Evolutionary conservation across 139 green algal genomes (phyloP).

Genomic region (Dunaliella sp.): DNA sequence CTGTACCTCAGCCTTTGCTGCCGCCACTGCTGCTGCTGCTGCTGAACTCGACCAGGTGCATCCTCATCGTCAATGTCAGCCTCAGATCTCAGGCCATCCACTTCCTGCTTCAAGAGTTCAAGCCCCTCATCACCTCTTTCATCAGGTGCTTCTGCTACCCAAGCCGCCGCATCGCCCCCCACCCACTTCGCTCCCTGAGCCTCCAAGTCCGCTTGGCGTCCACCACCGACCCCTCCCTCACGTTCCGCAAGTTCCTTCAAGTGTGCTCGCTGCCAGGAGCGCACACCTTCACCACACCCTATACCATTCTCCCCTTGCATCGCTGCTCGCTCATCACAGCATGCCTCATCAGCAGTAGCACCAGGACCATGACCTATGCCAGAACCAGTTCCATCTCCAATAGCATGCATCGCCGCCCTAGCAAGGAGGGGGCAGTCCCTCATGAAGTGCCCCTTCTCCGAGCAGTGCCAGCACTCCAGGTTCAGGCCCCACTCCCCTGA

Average conservation of each 20-base stretch:
- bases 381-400: no score
- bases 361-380: no score
- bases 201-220: neutral
- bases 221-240: no score
- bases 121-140: neutral
- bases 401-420: no score
- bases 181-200: neutral
- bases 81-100: neutral
- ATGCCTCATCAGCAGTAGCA: no score
- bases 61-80: neutral
- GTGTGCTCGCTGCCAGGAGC: no score
- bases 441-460: neutral
- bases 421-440: neutral
- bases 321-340: no score
- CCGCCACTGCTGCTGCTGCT: neutral
- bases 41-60: neutral
- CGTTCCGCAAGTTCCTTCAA: no score
- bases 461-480: neutral
- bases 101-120: neutral
- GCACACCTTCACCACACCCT: no score
- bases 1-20: no score
- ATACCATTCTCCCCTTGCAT: no score
- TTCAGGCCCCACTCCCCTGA: neutral
- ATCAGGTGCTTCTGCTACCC: neutral
- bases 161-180: neutral